These are phyloP conservation scores for Mortierella sp. DNA, from an alignment of 371 early-diverging fungal species.

Conservation along the genomic window DNA sequence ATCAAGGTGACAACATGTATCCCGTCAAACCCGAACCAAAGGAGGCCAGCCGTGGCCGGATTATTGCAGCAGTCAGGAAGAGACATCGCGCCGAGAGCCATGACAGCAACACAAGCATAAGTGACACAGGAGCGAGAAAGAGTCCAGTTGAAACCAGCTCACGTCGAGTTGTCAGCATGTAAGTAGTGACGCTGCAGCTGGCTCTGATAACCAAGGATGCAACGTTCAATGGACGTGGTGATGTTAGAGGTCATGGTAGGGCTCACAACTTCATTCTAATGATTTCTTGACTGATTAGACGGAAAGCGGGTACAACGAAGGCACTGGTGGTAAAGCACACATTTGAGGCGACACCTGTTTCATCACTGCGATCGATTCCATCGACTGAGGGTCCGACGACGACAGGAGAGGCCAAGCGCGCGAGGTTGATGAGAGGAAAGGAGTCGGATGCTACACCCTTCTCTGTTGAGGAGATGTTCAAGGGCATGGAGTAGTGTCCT, in stretches of 20 bases:
- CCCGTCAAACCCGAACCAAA: background rate
- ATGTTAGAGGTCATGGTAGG: background rate
- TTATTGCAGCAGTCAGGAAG: background rate
- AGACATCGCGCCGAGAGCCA: background rate
- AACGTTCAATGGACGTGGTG: too few relatives aligned
- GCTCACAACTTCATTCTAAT: background rate
- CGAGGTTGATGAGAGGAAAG: background rate
- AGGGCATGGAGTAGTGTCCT: conserved; percentile 11
- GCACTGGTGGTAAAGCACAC: background rate
- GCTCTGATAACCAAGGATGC: too few relatives aligned
- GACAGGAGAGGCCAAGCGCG: background rate
- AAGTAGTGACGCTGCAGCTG: background rate
- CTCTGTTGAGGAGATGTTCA: conserved; percentile 1
- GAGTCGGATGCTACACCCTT: conserved; percentile 5
- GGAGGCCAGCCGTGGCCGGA: background rate
- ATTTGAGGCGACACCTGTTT: conserved; percentile 6
- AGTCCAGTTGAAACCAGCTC: background rate
- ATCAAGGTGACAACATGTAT: background rate
- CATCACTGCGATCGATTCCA: background rate
- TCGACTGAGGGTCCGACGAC: background rate
- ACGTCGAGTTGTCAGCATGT: background rate
- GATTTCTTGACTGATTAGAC: conserved; percentile 14
- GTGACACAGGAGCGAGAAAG: background rate
- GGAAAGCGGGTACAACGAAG: conserved; percentile 20
- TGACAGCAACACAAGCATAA: background rate